Conservation (phyloP, 2,329 filamentous ascomycete species). For the Sordariomycetes sp. region DNA sequence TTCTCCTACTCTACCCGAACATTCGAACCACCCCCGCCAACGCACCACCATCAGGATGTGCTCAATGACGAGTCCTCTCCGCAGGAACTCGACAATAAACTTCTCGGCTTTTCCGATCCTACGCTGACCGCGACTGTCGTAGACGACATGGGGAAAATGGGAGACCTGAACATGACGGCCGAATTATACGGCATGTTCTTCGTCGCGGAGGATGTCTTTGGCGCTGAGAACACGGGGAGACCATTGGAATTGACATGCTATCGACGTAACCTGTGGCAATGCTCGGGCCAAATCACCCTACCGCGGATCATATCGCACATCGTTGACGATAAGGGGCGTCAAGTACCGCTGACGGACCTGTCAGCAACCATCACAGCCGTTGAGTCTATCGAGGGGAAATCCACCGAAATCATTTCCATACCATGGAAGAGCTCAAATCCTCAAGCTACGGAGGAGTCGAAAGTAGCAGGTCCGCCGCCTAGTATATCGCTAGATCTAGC, state of each 20-base stretch:
- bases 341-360: conserved; percentile 67
- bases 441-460: conserved; percentile 39
- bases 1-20: conserved; percentile 46
- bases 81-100: conserved; percentile 56
- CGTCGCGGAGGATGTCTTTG: conserved; percentile 72
- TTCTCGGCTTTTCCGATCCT: conserved; percentile 64
- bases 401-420: conserved; percentile 90
- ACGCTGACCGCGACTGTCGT: conserved; percentile 51
- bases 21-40: conserved; percentile 34
- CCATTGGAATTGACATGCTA: conserved; percentile 89
- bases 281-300: conserved; percentile 76
- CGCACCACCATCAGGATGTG: conserved; percentile 32
- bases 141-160: conserved; percentile 55
- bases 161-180: conserved; percentile 58
- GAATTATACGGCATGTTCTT: conserved; percentile 87
- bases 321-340: conserved; percentile 64
- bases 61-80: conserved; percentile 36
- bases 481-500: conserved; percentile 45
- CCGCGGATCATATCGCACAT: conserved; percentile 64
- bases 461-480: conserved; percentile 40
- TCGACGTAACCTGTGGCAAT: conserved; percentile 88
- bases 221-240: conserved; percentile 44
- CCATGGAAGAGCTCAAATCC: conserved; percentile 80
- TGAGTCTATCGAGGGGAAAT: conserved; percentile 86
- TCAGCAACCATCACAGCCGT: conserved; percentile 76